These are phyloP conservation scores for Prunella vulgaris DNA, from an alignment of 257 asterid genomes.

Conservation along the genomic window DNA sequence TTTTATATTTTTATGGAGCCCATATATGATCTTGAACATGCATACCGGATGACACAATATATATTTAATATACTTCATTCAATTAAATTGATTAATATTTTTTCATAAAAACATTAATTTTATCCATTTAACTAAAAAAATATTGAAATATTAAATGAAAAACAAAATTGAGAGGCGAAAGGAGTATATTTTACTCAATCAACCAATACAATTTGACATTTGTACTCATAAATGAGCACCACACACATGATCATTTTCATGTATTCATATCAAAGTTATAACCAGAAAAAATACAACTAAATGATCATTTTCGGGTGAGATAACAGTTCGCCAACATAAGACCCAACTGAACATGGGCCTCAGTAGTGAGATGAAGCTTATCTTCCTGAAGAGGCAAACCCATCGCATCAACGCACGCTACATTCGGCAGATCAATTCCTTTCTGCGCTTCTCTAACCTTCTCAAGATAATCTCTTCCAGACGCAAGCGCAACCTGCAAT, in stretches of 20 bases:
- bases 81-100: too few species aligned
- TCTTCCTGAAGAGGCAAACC: slow-evolving; percentile 66
- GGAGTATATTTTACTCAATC: too few species aligned
- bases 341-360: slow-evolving; percentile 61
- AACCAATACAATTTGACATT: background rate
- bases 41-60: too few species aligned
- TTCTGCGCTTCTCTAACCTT: slow-evolving; percentile 50
- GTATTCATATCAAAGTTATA: too few species aligned
- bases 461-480: slow-evolving; percentile 51
- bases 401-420: slow-evolving; percentile 53
- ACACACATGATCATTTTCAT: too few species aligned
- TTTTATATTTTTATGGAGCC: background rate
- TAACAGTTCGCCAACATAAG: slow-evolving; percentile 53
- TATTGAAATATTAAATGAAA: too few species aligned
- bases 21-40: too few species aligned
- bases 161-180: too few species aligned
- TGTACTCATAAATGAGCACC: too few species aligned
- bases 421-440: slow-evolving; percentile 47
- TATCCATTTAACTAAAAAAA: too few species aligned
- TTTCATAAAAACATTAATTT: too few species aligned
- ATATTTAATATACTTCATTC: too few species aligned
- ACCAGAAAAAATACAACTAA: background rate
- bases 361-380: slow-evolving; percentile 62
- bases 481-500: slow-evolving; percentile 63
- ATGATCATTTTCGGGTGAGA: slow-evolving; percentile 23